phyloP scores from a whole-genome alignment of 2,329 filamentous ascomycete genomes.

The Daldinia sp. region DNA sequence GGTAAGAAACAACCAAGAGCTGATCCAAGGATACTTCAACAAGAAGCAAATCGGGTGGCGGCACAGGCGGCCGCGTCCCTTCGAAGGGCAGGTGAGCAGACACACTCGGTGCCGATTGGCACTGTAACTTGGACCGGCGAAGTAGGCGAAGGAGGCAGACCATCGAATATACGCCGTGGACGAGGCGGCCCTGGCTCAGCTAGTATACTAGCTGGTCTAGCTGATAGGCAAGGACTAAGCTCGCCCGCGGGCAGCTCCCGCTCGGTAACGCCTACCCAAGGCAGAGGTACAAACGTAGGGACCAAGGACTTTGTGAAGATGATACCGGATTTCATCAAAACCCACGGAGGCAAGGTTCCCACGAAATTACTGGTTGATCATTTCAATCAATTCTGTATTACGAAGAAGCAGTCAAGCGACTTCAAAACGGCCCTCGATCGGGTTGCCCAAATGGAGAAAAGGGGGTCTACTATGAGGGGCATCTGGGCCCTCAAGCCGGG shows the following conservation, averaged over 20 bases:
- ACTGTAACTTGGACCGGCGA: conserved; percentile 94
- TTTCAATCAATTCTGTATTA: conserved; percentile 82
- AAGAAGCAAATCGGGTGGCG: conserved; percentile 82
- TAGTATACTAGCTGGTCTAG: conserved; percentile 64
- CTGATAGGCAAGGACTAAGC: conserved; percentile 61
- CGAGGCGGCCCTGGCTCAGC: conserved; percentile 62
- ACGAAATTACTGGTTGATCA: conserved; percentile 90
- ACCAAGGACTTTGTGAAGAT: conserved; percentile 72
- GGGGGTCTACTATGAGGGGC: conserved; percentile 59
- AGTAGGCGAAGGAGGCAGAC: conserved; percentile 78
- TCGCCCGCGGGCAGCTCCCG: conserved; percentile 50
- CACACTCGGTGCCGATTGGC: conserved; percentile 77
- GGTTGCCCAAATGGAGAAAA: conserved; percentile 76
- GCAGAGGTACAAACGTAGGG: conserved; percentile 50
- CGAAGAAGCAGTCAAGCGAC: conserved; percentile 72
- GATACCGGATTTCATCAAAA: conserved; percentile 80
- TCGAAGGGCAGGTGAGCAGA: conserved; percentile 74
- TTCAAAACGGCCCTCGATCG: conserved; percentile 83
- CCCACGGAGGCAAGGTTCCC: conserved; percentile 79
- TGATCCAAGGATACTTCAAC: conserved; percentile 79
- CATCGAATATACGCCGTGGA: conserved; percentile 61
- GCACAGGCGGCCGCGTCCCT: conserved; percentile 80
- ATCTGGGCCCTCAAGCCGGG: conserved; percentile 58
- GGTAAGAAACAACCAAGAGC: conserved; percentile 75
- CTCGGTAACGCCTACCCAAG: conserved; percentile 54